Conservation (phyloP, 164 flowering plant genomes). For the Liriodendron chinense region DNA sequence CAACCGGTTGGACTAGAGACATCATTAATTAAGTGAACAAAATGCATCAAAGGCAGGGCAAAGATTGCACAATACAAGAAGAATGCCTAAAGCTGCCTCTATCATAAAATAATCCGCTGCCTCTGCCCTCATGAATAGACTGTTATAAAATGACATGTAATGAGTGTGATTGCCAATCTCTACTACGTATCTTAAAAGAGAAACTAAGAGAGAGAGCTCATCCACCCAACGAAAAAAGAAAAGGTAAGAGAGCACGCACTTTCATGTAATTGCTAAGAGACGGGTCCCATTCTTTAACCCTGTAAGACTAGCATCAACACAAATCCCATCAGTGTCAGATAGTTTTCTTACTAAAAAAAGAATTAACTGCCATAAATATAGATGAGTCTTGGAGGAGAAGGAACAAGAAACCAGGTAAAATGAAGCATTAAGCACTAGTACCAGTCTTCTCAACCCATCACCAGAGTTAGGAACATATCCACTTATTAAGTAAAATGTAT, state of each 20-base stretch:
- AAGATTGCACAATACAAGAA: too few relatives aligned
- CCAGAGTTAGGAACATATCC: slow-evolving; percentile 97
- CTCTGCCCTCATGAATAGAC: too few relatives aligned
- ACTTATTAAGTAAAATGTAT: slow-evolving; percentile 63
- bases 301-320: slow-evolving; percentile 58
- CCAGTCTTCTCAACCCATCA: slow-evolving; percentile 92
- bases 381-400: neutral
- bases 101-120: too few relatives aligned
- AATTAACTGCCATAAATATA: too few relatives aligned
- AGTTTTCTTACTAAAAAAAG: too few relatives aligned
- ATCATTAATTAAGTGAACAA: too few relatives aligned
- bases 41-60: too few relatives aligned
- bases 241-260: slow-evolving; percentile 40
- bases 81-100: too few relatives aligned
- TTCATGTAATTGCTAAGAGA: slow-evolving; percentile 81
- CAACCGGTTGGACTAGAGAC: too few relatives aligned
- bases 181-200: too few relatives aligned
- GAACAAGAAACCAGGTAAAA: neutral
- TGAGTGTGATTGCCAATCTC: too few relatives aligned
- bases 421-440: slow-evolving; percentile 19
- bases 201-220: neutral
- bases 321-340: neutral
- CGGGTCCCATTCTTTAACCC: slow-evolving; percentile 82
- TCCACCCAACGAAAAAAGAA: neutral
- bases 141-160: too few relatives aligned